A percentile compares a stretch with the other conserved stretches of the same genome.
These are phyloP conservation scores for Cucurbita maxima DNA, from an alignment of 306 rosid genomes.

Conservation along the genomic window DNA sequence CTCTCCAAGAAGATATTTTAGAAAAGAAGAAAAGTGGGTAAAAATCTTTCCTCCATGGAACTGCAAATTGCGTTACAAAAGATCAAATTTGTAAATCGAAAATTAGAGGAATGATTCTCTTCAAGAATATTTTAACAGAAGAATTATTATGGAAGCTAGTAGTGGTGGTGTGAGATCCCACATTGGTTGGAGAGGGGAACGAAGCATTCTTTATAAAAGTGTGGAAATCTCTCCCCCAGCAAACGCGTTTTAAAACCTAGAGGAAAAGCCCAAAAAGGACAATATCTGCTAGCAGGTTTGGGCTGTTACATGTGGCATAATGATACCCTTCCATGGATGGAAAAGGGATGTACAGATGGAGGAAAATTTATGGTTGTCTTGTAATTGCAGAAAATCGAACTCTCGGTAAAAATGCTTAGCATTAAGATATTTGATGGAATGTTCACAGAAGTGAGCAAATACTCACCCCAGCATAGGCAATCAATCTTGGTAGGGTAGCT, in stretches of 20 bases:
- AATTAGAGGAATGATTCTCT: neutral
- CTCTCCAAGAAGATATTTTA: neutral
- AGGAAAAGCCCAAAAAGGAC: no score
- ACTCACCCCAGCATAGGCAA: conserved; percentile 77
- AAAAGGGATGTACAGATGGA: neutral
- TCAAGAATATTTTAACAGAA: neutral
- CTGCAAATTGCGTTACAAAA: neutral
- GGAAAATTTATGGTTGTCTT: neutral
- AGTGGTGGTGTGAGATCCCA: neutral
- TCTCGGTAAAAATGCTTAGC: neutral
- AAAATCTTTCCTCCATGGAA: neutral
- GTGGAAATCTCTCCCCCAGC: no score
- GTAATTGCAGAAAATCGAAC: neutral
- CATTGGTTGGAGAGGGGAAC: no score
- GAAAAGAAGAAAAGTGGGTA: neutral
- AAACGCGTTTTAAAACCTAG: no score
- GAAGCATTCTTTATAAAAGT: no score
- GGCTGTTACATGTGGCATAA: no score
- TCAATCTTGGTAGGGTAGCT: conserved; percentile 45
- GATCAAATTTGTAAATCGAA: neutral
- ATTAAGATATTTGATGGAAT: neutral
- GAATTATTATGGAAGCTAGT: neutral
- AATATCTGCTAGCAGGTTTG: no score
- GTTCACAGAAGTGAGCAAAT: neutral
- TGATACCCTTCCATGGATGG: neutral